Conservation (phyloP, 257 asterid genomes). For the Nicotiana benthamiana region DNA sequence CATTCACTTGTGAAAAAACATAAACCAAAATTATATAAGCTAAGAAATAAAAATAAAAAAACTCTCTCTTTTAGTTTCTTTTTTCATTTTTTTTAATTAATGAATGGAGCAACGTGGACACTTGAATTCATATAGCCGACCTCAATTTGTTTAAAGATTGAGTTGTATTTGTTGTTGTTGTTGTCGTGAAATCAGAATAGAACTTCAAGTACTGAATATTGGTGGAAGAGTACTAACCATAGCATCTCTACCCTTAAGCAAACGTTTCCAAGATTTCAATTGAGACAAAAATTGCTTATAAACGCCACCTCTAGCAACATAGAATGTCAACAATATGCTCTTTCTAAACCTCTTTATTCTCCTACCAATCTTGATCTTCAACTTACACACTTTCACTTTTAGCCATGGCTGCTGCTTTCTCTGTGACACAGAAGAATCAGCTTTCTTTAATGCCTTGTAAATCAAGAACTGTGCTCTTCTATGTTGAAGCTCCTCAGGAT, state of each 20-base stretch:
- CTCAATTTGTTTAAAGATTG: not conserved
- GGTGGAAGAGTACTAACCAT: constrained; percentile 16
- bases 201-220: not conserved
- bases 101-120: not conserved
- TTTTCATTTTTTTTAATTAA: not conserved
- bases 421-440: constrained; percentile 19
- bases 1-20: not conserved
- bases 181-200: too few relatives aligned
- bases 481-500: constrained; percentile 48
- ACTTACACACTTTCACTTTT: constrained; percentile 43
- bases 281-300: constrained; percentile 34
- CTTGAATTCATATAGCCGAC: not conserved
- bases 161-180: too few relatives aligned
- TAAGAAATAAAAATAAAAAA: not conserved
- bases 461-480: constrained; percentile 73
- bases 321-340: constrained; percentile 30
- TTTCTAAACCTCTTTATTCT: constrained; percentile 44
- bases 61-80: not conserved
- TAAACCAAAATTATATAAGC: not conserved
- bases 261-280: constrained; percentile 49
- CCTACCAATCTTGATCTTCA: constrained; percentile 60
- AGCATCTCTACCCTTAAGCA: constrained; percentile 30
- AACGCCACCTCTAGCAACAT: constrained; percentile 30
- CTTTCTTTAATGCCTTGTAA: constrained; percentile 50
- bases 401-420: constrained; percentile 55